Evolutionary conservation across 768 basidiomycete genomes (phyloP).

Genomic region (Pulveroboletus sp.): DNA sequence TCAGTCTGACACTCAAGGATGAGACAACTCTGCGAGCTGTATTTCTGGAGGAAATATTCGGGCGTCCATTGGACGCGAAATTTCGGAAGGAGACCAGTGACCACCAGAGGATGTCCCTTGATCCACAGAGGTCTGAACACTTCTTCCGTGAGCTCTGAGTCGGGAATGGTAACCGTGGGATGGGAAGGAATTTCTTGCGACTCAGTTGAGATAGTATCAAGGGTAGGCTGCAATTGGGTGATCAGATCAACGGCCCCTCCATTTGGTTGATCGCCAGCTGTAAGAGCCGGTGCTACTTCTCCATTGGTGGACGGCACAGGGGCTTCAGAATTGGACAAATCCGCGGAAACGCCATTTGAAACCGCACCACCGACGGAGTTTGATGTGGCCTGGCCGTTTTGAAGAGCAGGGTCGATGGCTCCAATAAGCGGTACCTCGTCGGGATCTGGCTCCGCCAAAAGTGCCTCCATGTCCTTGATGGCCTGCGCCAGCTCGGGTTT

Average conservation of each 20-base stretch:
- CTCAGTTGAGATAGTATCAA: constrained; percentile 6
- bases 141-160: constrained; percentile 50
- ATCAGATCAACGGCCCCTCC: constrained; percentile 3
- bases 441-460: constrained; percentile 37
- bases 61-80: constrained; percentile 79
- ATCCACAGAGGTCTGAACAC: constrained; percentile 70
- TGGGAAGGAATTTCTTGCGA: constrained; percentile 42
- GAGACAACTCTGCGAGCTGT: constrained; percentile 58
- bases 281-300: constrained; percentile 6
- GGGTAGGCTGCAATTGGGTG: constrained; percentile 3
- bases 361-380: not conserved
- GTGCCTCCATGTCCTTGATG: constrained; percentile 63
- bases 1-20: constrained; percentile 85
- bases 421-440: constrained; percentile 23
- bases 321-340: constrained; percentile 2
- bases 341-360: constrained; percentile 13
- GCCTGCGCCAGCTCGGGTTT: constrained; percentile 58
- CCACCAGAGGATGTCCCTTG: constrained; percentile 71
- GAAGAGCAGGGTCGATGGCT: constrained; percentile 29
- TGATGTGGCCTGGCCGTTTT: constrained; percentile 12
- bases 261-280: constrained; percentile 6
- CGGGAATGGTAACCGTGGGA: constrained; percentile 42
- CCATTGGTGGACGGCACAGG: constrained; percentile 2
- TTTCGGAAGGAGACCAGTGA: constrained; percentile 58
- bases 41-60: constrained; percentile 68